Percentiles rank a stretch among this genome's conserved stretches.
Conservation (phyloP, 2,329 filamentous ascomycete species). For the Cladosporium oxysporum region DNA sequence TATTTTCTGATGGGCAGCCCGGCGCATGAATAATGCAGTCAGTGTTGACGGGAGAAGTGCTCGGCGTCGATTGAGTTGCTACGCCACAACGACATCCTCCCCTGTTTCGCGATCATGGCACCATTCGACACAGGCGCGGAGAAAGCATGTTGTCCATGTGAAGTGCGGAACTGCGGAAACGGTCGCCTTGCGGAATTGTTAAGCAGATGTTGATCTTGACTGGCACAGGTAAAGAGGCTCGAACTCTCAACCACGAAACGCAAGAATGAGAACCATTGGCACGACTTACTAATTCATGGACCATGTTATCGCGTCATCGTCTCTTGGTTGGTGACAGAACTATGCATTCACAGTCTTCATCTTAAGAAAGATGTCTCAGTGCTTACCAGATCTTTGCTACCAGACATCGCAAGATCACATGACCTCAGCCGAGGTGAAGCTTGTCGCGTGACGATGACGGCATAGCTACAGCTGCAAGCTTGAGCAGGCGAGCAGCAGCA, state of each 20-base stretch:
- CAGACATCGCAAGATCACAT: background rate
- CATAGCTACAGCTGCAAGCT: background rate
- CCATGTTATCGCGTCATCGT: background rate
- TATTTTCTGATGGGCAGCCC: background rate
- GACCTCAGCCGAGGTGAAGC: background rate
- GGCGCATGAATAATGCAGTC: background rate
- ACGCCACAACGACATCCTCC: background rate
- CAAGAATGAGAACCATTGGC: background rate
- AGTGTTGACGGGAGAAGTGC: background rate
- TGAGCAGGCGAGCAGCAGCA: background rate
- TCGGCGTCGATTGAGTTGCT: background rate
- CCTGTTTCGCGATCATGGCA: background rate
- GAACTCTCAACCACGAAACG: background rate
- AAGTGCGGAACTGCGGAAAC: background rate
- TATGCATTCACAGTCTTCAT: background rate
- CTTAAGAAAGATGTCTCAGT: background rate
- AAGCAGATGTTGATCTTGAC: background rate
- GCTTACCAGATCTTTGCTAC: background rate
- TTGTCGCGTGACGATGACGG: constrained; percentile 4
- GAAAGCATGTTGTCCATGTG: background rate
- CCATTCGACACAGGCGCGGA: background rate
- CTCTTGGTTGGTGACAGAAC: background rate
- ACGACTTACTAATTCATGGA: background rate
- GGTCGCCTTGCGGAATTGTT: background rate
- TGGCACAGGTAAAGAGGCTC: background rate